Percentiles rank a stretch among this genome's conserved stretches.
These are phyloP conservation scores for Wickerhamiella azyma DNA, from an alignment of 805 yeast species.

Conservation along the genomic window DNA sequence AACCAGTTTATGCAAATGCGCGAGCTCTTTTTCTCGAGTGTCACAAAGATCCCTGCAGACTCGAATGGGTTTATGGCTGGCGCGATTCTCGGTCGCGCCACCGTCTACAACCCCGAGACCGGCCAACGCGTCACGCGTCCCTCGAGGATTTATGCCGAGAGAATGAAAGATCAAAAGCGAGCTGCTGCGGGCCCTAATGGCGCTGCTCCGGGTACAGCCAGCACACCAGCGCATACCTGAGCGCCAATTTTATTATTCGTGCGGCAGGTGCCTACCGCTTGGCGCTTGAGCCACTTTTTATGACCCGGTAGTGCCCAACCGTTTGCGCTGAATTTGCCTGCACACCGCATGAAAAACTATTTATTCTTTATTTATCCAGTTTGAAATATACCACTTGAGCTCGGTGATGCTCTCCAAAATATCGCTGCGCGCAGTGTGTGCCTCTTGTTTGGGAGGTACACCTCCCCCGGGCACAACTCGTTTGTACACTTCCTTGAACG, in stretches of 20 bases:
- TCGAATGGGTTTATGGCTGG: slow-evolving; percentile 18
- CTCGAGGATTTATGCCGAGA: slow-evolving; percentile 15
- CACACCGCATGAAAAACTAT: not conserved
- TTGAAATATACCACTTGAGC: slow-evolving; percentile 57
- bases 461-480: slow-evolving; percentile 63
- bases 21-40: slow-evolving; percentile 78
- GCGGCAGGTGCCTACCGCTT: too few relatives aligned
- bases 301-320: too few relatives aligned
- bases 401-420: slow-evolving; percentile 81
- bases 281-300: too few relatives aligned
- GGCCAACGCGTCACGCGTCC: slow-evolving; percentile 23
- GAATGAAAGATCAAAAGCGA: not conserved
- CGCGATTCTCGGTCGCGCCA: slow-evolving; percentile 24
- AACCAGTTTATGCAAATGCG: slow-evolving; percentile 65
- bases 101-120: slow-evolving; percentile 22
- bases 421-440: slow-evolving; percentile 82
- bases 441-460: slow-evolving; percentile 49
- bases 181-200: not conserved
- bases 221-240: not conserved
- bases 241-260: not conserved
- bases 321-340: too few relatives aligned
- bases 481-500: slow-evolving; percentile 62
- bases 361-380: slow-evolving; percentile 32
- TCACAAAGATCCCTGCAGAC: slow-evolving; percentile 34
- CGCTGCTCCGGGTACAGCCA: not conserved